Conservation (phyloP, 805 yeast genomes). For the Kodamaea kakaduensis region DNA sequence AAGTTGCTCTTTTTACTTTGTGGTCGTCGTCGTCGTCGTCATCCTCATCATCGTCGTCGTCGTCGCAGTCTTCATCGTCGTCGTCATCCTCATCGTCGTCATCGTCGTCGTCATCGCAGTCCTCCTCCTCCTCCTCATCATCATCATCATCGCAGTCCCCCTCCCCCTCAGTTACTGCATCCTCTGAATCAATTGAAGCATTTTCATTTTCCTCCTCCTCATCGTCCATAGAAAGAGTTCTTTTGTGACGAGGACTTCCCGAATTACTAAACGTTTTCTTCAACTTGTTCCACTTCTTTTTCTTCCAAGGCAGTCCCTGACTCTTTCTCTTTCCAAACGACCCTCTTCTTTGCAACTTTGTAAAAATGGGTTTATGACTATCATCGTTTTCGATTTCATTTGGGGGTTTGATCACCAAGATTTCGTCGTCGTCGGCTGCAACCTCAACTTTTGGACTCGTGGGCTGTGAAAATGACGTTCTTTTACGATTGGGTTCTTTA, state of each 20-base stretch:
- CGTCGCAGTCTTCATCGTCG: slow-evolving; percentile 13
- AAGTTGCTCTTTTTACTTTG: slow-evolving; percentile 21
- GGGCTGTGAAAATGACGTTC: slow-evolving; percentile 9
- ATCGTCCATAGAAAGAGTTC: slow-evolving; percentile 1
- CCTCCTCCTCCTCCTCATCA: slow-evolving; percentile 10
- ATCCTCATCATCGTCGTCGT: slow-evolving; percentile 14
- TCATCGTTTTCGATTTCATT: slow-evolving; percentile 53
- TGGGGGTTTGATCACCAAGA: slow-evolving; percentile 73
- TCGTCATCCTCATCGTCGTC: slow-evolving; percentile 12
- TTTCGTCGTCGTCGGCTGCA: slow-evolving; percentile 63
- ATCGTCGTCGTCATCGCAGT: slow-evolving; percentile 10
- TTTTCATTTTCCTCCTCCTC: slow-evolving; percentile 18
- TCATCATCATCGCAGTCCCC: slow-evolving; percentile 1
- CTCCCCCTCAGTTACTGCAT: neutral
- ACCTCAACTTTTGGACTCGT: slow-evolving; percentile 18
- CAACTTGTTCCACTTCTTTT: slow-evolving; percentile 21
- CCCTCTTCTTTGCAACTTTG: slow-evolving; percentile 19
- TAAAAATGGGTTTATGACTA: slow-evolving; percentile 32
- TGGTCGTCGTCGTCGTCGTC: slow-evolving; percentile 11
- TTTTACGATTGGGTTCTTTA: slow-evolving; percentile 1
- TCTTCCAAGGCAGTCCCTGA: slow-evolving; percentile 13
- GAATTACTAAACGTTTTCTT: slow-evolving; percentile 23
- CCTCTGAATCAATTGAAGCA: slow-evolving; percentile 22
- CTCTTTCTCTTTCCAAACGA: too few species aligned
- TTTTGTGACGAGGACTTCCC: neutral